A percentile compares a stretch with the other conserved stretches of the same genome.
Conservation (phyloP, 1,284 basidiomycete genomes). For the Trichosporon sp. region DNA sequence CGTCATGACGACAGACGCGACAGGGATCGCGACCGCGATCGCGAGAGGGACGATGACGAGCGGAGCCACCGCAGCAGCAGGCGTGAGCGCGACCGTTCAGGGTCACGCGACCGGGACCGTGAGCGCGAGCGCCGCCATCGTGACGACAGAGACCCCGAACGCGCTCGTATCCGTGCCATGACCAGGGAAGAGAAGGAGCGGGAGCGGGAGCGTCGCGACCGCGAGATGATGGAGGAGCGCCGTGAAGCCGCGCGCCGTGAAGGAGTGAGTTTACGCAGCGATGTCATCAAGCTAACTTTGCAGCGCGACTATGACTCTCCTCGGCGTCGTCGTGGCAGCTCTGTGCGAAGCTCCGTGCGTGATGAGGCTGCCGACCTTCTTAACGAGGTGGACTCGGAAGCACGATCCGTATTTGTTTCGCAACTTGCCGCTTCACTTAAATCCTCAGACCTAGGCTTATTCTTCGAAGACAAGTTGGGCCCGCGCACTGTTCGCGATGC, state of each 20-base stretch:
- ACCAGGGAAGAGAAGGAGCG: slow-evolving; percentile 40
- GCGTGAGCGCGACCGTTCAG: slow-evolving; percentile 3
- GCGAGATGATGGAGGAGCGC: slow-evolving; percentile 42
- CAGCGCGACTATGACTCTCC: slow-evolving; percentile 18
- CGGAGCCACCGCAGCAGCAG: slow-evolving; percentile 12
- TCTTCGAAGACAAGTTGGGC: slow-evolving; percentile 95
- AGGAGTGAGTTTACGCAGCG: slow-evolving; percentile 8
- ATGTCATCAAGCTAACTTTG: neutral
- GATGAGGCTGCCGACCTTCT: slow-evolving; percentile 54
- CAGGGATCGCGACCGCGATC: slow-evolving; percentile 18
- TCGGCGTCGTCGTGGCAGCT: slow-evolving; percentile 54
- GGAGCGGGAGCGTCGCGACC: slow-evolving; percentile 37
- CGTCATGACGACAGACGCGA: slow-evolving; percentile 36
- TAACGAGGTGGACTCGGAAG: slow-evolving; percentile 69
- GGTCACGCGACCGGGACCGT: slow-evolving; percentile 6
- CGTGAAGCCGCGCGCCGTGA: slow-evolving; percentile 29
- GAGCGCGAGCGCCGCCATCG: slow-evolving; percentile 3
- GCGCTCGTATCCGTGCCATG: slow-evolving; percentile 26
- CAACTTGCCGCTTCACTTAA: slow-evolving; percentile 93
- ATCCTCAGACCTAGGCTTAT: slow-evolving; percentile 91
- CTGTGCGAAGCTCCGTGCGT: slow-evolving; percentile 65
- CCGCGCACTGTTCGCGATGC: slow-evolving; percentile 89
- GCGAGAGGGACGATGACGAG: slow-evolving; percentile 21
- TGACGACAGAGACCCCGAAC: slow-evolving; percentile 27
- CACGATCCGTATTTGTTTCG: slow-evolving; percentile 95